Evolutionary conservation across 2,329 filamentous ascomycete genomes (phyloP).

Genomic region (Alternaria triticina): DNA sequence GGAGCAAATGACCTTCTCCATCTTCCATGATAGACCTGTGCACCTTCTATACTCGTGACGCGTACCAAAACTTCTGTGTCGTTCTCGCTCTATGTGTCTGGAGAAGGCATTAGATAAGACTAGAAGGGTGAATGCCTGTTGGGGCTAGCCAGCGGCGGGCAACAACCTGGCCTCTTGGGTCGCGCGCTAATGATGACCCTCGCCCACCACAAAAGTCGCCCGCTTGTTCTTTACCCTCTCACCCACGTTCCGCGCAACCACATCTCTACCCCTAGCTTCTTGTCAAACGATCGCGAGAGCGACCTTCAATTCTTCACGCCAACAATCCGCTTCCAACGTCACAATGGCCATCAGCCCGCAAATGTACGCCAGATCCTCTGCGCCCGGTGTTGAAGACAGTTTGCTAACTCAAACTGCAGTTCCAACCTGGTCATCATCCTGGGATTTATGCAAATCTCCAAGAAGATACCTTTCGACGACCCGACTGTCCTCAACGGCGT

Average conservation of each 20-base stretch:
- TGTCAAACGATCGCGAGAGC: neutral
- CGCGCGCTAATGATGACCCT: constrained; percentile 17
- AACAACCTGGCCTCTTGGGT: constrained; percentile 40
- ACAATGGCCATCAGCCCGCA: constrained; percentile 49
- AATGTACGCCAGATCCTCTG: constrained; percentile 33
- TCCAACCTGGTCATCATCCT: constrained; percentile 50
- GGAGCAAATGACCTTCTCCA: neutral
- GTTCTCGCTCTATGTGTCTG: constrained; percentile 21
- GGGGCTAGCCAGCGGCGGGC: constrained; percentile 23
- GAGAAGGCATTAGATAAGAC: constrained; percentile 35
- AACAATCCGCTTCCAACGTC: constrained; percentile 3
- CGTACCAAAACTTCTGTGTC: neutral
- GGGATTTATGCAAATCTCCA: constrained; percentile 96
- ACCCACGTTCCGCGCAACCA: constrained; percentile 20
- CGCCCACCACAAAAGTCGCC: constrained; percentile 34
- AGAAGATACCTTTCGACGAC: constrained; percentile 93
- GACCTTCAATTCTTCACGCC: neutral
- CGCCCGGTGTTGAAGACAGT: constrained; percentile 3
- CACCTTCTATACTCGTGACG: neutral
- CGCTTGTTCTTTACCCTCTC: constrained; percentile 13
- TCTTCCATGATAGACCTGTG: neutral
- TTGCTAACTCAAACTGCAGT: constrained; percentile 37
- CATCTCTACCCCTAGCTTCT: neutral
- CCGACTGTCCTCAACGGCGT: constrained; percentile 71
- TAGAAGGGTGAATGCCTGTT: constrained; percentile 29